Base-by-base conservation (phyloP, 2,329 filamentous ascomycete genomes). In the Colletotrichum kahawae region DNA sequence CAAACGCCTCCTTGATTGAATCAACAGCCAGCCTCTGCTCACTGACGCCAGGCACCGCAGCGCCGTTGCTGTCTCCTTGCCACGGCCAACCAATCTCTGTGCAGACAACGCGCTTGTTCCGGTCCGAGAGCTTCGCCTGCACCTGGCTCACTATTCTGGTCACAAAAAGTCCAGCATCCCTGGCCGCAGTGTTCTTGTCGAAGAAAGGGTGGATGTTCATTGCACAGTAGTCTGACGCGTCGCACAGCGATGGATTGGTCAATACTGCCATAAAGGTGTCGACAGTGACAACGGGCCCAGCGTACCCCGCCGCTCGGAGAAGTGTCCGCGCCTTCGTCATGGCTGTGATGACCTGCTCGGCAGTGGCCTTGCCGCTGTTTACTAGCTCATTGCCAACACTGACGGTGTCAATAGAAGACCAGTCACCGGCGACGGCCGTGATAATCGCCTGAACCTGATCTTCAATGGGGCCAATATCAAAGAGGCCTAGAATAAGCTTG, bases 151-250 rank as follows among this genome's bases (percentile, higher is more conserved):
- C 89, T 77, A 93, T 91, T 31, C 87, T 85, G 51, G 87, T 83
- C 51, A 95, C 90, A 83, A 95, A 98, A 1, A 82, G 78, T 5
- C 95, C 95, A 4, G 95, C 92, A 36, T 90, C 83, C 1, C 86
- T 83, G 1, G 95, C 90, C 3, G 83, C 82, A 31, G 90, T 90
- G 62, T 90, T 90, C 5, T 87, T 84, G 79, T 97, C 94, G 83
- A 97, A 98, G 89, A 95, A 98, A 14, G 95, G 91, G 83, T 98
- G 95, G 78, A 92, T 91, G 84, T 98, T 98, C 82, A 93, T 90
- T 18, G 95, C 94, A 80, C 93, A 95, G 85, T 94, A 95, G 81
- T 97, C 95, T 1, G 93, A 94, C 60, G 87, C 88, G 31, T 92
- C 83, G 84, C 95, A 97, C 63, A 98, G 88, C 67, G 90, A 85